Evolutionary conservation across 2,329 filamentous ascomycete genomes (phyloP).

Genomic region (Fusarium tupiense): DNA sequence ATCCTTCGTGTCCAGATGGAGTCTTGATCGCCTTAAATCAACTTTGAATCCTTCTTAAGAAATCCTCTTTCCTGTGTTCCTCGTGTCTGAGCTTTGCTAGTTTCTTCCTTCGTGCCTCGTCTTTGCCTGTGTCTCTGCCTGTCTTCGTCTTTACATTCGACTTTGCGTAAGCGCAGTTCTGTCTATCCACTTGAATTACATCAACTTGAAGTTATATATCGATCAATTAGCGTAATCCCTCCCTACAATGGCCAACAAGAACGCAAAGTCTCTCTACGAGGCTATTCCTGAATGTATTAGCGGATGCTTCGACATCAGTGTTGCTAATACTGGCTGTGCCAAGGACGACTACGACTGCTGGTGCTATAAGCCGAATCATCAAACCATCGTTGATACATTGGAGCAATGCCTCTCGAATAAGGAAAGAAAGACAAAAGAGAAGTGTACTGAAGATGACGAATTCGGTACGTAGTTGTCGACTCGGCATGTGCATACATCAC

Average conservation of each 20-base stretch:
- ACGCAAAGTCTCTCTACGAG: slow-evolving; percentile 27
- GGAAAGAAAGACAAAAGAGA: slow-evolving; percentile 21
- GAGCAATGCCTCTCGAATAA: slow-evolving; percentile 31
- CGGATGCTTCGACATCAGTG: slow-evolving; percentile 37
- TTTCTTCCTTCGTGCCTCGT: neutral
- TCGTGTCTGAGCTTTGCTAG: neutral
- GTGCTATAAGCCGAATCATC: slow-evolving; percentile 39
- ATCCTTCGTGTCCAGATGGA: slow-evolving; percentile 9
- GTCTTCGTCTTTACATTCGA: neutral
- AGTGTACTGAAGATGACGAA: slow-evolving; percentile 35
- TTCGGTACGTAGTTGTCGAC: slow-evolving; percentile 24
- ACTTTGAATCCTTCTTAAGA: slow-evolving; percentile 2
- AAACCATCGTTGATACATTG: slow-evolving; percentile 40
- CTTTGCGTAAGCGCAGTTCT: neutral
- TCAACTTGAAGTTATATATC: neutral
- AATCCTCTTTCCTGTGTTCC: neutral
- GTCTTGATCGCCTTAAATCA: slow-evolving; percentile 4
- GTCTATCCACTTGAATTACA: neutral
- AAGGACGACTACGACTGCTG: slow-evolving; percentile 39
- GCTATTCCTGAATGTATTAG: slow-evolving; percentile 34
- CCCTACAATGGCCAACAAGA: slow-evolving; percentile 34
- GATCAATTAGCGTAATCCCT: neutral
- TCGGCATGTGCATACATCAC: neutral
- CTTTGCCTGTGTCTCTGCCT: neutral
- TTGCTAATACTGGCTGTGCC: slow-evolving; percentile 37